phyloP scores from a whole-genome alignment of 2,329 filamentous ascomycete genomes.

The Aspergillus thermomutatus region DNA sequence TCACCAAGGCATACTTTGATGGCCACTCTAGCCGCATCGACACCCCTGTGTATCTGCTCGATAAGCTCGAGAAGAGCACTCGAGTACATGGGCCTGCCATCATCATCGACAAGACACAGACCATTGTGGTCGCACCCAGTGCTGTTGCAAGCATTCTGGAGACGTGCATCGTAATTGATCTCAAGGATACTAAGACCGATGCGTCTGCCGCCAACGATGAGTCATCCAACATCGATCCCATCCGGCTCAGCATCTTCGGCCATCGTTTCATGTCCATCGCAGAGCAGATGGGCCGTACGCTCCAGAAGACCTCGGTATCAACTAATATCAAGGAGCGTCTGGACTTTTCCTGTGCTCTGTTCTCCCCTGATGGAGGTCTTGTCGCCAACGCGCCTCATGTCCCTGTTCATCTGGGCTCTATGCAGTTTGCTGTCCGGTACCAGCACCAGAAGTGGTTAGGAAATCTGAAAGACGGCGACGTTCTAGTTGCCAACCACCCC shows the following conservation, averaged over 20 bases:
- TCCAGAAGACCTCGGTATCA: constrained; percentile 55
- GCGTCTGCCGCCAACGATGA: constrained; percentile 10
- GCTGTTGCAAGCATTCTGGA: constrained; percentile 73
- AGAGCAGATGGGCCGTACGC: constrained; percentile 57
- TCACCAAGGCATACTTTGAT: constrained; percentile 36
- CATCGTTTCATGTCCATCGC: constrained; percentile 59
- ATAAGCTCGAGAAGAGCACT: constrained; percentile 31
- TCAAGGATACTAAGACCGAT: constrained; percentile 52
- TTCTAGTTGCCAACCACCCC: constrained; percentile 79
- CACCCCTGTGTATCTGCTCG: constrained; percentile 36
- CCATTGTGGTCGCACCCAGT: constrained; percentile 81
- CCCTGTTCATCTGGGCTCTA: constrained; percentile 76
- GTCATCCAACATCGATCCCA: constrained; percentile 44
- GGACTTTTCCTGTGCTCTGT: constrained; percentile 79
- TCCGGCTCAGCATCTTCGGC: constrained; percentile 53
- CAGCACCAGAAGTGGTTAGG: constrained; percentile 79
- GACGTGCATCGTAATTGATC: constrained; percentile 86
- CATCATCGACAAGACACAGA: constrained; percentile 71
- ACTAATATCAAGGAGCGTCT: constrained; percentile 81
- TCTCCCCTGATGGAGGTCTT: constrained; percentile 70
- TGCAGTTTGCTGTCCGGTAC: constrained; percentile 78
- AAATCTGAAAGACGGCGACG: constrained; percentile 73
- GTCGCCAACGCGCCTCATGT: constrained; percentile 70
- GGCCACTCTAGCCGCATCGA: constrained; percentile 26
- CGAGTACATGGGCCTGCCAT: constrained; percentile 67